phyloP scores from a whole-genome alignment of 371 early-diverging fungal species.

The Funneliformis caledonium region DNA sequence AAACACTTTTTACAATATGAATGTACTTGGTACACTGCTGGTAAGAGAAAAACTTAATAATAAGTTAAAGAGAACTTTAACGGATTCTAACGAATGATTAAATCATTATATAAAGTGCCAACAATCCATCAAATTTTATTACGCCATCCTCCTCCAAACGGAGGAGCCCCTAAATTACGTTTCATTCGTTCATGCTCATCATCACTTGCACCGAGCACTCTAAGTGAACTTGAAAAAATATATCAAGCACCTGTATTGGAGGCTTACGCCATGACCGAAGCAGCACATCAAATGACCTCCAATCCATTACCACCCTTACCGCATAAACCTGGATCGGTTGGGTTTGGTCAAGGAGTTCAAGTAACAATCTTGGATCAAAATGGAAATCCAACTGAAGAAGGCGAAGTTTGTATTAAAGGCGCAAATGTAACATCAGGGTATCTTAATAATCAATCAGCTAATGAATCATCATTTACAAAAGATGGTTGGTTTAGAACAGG shows the following conservation, averaged over 20 bases:
- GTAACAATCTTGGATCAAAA: slow-evolving; percentile 72
- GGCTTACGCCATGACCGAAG: slow-evolving; percentile 94
- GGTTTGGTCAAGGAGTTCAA: slow-evolving; percentile 82
- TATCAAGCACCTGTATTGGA: slow-evolving; percentile 84
- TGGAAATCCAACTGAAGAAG: slow-evolving; percentile 61
- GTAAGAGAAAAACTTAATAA: slow-evolving; percentile 38
- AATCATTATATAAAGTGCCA: slow-evolving; percentile 58
- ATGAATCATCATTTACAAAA: slow-evolving; percentile 65
- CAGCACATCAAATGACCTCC: slow-evolving; percentile 88
- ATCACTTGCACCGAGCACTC: slow-evolving; percentile 76
- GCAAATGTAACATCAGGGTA: slow-evolving; percentile 80
- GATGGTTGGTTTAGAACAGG: slow-evolving; percentile 81
- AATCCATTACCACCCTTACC: slow-evolving; percentile 78
- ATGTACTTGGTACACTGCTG: slow-evolving; percentile 82
- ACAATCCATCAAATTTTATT: slow-evolving; percentile 88
- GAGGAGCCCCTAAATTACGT: slow-evolving; percentile 60
- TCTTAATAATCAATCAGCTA: slow-evolving; percentile 82
- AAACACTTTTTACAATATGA: slow-evolving; percentile 62
- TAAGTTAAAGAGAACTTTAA: not conserved
- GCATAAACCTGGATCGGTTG: slow-evolving; percentile 85
- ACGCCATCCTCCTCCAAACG: slow-evolving; percentile 56
- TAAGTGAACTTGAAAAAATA: slow-evolving; percentile 68
- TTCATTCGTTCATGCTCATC: slow-evolving; percentile 90
- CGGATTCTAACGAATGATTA: slow-evolving; percentile 6
- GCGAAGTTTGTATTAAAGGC: slow-evolving; percentile 88